phyloP scores from a whole-genome alignment of 768 basidiomycete genomes.

The Kwoniella botswanensis region DNA sequence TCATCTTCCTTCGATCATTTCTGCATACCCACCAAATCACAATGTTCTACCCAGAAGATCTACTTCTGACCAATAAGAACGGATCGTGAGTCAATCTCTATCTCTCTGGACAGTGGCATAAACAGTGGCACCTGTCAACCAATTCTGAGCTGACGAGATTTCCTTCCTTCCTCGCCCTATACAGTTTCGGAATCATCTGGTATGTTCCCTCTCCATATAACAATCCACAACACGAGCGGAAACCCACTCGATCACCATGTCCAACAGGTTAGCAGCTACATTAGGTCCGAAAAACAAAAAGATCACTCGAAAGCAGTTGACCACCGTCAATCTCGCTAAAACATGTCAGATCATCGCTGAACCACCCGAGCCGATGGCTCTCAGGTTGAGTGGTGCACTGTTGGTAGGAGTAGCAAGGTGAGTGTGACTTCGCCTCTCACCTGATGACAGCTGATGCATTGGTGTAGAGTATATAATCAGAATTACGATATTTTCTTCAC shows the following conservation, averaged over 20 bases:
- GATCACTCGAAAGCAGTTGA: conserved; percentile 78
- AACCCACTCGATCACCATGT: neutral
- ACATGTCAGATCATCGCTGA: conserved; percentile 79
- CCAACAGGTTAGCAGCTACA: conserved; percentile 82
- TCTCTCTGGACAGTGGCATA: conserved; percentile 5
- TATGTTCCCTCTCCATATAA: conserved; percentile 17
- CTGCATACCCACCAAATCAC: neutral
- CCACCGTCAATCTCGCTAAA: conserved; percentile 79
- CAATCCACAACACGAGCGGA: neutral
- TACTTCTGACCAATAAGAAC: conserved; percentile 73
- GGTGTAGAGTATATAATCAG: conserved; percentile 43
- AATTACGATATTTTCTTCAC: conserved; percentile 45
- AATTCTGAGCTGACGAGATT: conserved; percentile 19
- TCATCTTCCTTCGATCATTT: neutral
- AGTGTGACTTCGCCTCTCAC: conserved; percentile 37
- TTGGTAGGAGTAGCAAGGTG: conserved; percentile 89
- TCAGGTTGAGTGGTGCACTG: conserved; percentile 83
- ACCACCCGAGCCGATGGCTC: conserved; percentile 82
- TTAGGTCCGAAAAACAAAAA: conserved; percentile 87
- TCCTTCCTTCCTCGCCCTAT: conserved; percentile 10
- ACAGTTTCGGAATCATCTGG: conserved; percentile 52
- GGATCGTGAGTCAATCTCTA: conserved; percentile 71
- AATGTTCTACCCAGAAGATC: conserved; percentile 88
- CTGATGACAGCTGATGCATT: neutral
- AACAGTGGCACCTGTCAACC: conserved; percentile 3